Percentiles rank a stretch among this genome's conserved stretches.
Evolutionary conservation across 2,329 filamentous ascomycete genomes (phyloP).

Genomic region (Ophiocordyceps australis): DNA sequence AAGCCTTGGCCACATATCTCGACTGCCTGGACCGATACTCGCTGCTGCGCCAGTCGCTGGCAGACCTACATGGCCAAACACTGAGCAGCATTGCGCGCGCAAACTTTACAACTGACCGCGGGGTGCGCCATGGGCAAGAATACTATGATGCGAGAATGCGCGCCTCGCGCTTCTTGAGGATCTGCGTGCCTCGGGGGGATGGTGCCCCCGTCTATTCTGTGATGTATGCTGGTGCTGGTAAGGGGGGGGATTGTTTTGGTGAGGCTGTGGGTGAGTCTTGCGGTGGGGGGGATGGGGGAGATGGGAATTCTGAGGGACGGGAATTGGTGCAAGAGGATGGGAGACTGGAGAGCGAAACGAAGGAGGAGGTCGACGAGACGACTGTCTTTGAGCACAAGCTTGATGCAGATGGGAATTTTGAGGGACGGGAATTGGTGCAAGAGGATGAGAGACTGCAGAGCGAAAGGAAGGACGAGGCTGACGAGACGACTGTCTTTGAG

Average conservation of each 20-base stretch:
- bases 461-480: not conserved
- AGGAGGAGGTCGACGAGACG: conserved; percentile 1
- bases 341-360: not conserved
- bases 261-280: too few relatives aligned
- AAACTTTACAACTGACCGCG: conserved; percentile 50
- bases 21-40: conserved; percentile 49
- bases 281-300: too few relatives aligned
- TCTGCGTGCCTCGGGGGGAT: conserved; percentile 4
- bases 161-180: conserved; percentile 27
- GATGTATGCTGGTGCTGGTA: conserved; percentile 1
- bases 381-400: too few relatives aligned
- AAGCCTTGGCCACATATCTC: conserved; percentile 47
- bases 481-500: too few relatives aligned
- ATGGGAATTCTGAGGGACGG: too few relatives aligned
- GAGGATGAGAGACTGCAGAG: not conserved
- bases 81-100: conserved; percentile 50
- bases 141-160: conserved; percentile 60
- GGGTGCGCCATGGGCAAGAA: conserved; percentile 48
- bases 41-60: conserved; percentile 33
- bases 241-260: too few relatives aligned
- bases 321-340: conserved; percentile 1
- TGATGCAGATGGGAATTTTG: too few relatives aligned
- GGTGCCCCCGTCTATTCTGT: conserved; percentile 7
- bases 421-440: too few relatives aligned
- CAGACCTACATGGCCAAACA: conserved; percentile 32